These are phyloP conservation scores for Coemansia sp. DNA, from an alignment of 192 early-diverging fungal species.

Conservation along the genomic window DNA sequence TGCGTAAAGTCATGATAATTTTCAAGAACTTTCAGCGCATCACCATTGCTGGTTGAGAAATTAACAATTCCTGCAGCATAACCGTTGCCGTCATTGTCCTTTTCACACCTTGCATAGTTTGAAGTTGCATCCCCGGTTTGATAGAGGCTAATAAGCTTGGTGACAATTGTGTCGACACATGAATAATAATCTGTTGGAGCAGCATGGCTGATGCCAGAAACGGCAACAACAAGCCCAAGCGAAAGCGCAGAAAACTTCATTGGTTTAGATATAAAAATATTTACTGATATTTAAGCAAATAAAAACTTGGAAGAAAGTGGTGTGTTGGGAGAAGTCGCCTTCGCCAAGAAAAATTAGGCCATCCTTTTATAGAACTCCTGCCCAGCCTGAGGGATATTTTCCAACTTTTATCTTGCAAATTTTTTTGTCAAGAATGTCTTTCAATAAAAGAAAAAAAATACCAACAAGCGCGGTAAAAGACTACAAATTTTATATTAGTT, in stretches of 20 bases:
- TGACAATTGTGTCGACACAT: not conserved
- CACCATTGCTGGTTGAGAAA: not conserved
- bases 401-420: not conserved
- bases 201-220: not conserved
- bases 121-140: not conserved
- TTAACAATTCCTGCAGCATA: not conserved
- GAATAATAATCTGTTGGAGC: not conserved
- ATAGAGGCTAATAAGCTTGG: not conserved
- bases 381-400: not conserved
- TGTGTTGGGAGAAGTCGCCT: no score
- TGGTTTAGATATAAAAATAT: not conserved
- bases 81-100: not conserved
- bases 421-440: no score
- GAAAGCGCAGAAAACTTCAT: not conserved
- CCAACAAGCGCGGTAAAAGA: no score
- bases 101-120: not conserved
- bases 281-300: not conserved
- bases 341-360: not conserved
- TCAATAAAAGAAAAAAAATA: no score
- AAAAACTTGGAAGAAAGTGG: no score
- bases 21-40: not conserved
- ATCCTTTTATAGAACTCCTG: not conserved
- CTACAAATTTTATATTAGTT: no score
- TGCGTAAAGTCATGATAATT: not conserved
- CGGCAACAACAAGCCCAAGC: not conserved